These are phyloP conservation scores for Globisporangium apiculatum DNA, from an alignment of 352 stramenopile species.

Conservation along the genomic window DNA sequence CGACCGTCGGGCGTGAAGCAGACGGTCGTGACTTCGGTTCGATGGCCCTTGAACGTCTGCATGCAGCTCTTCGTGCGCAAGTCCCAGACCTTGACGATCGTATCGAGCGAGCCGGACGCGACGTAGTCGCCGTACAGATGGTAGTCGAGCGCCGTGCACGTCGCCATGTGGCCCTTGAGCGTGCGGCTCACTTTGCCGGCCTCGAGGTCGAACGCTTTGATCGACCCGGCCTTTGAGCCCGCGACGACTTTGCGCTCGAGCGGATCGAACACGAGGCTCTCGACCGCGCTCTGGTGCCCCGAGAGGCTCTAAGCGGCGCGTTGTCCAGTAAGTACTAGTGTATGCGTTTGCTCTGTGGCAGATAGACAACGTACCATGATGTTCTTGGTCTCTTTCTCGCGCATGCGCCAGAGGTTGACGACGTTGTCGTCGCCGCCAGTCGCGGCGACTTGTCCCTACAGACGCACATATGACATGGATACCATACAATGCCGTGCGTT, in stretches of 20 bases:
- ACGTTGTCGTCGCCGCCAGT: slow-evolving; percentile 75
- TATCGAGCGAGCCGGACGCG: slow-evolving; percentile 73
- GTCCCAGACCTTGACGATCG: slow-evolving; percentile 85
- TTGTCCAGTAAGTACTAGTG: neutral
- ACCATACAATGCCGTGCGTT: no score
- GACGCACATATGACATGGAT: neutral
- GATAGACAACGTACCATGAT: slow-evolving; percentile 48
- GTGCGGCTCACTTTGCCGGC: slow-evolving; percentile 70
- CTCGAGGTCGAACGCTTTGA: slow-evolving; percentile 82
- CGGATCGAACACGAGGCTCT: slow-evolving; percentile 79
- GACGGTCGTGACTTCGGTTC: slow-evolving; percentile 65
- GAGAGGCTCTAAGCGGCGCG: slow-evolving; percentile 44
- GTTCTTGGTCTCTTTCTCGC: slow-evolving; percentile 84
- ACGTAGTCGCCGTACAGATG: slow-evolving; percentile 85
- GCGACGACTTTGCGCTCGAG: slow-evolving; percentile 70
- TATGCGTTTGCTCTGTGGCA: neutral
- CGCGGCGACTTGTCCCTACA: slow-evolving; percentile 69
- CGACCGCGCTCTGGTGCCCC: slow-evolving; percentile 65
- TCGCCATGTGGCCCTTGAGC: slow-evolving; percentile 82
- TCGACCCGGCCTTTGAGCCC: slow-evolving; percentile 71
- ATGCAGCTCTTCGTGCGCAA: slow-evolving; percentile 81
- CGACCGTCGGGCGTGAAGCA: slow-evolving; percentile 77
- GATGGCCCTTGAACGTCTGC: slow-evolving; percentile 82
- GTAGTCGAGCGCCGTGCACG: slow-evolving; percentile 73
- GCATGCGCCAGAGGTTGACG: slow-evolving; percentile 83